Conservation (phyloP, 345 rosid species). For the Gossypium arboreum region DNA sequence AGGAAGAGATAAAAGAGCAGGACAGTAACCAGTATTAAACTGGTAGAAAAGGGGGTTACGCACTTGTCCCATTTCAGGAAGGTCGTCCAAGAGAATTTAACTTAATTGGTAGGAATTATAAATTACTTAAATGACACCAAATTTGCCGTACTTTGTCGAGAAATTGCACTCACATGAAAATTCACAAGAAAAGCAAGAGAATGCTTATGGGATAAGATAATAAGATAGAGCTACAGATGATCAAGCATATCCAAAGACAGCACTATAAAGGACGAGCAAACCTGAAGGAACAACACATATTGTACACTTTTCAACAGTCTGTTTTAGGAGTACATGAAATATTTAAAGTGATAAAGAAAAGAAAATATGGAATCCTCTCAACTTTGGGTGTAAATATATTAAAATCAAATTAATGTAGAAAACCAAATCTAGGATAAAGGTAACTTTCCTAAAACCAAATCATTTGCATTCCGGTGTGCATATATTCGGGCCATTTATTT, state of each 20-base stretch:
- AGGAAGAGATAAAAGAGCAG: conserved; percentile 13
- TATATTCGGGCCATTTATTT: not conserved
- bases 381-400: not conserved
- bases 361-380: not conserved
- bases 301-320: not conserved
- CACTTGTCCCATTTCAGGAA: not conserved
- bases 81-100: conserved; percentile 1
- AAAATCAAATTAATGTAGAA: not conserved
- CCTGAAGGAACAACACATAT: not conserved
- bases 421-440: not conserved
- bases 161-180: not conserved
- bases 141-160: not conserved
- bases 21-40: conserved; percentile 4
- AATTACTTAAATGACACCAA: not conserved
- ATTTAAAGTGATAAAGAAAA: not conserved
- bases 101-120: not conserved
- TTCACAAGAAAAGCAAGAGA: not conserved
- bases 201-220: not conserved
- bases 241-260: not conserved
- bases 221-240: conserved; percentile 1
- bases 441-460: not conserved
- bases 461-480: not conserved
- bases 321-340: not conserved
- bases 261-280: not conserved
- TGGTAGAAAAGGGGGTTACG: not conserved